Evolutionary conservation across 495 filamentous ascomycete genomes (phyloP).

Genomic region (Talaromyces thailandensis): DNA sequence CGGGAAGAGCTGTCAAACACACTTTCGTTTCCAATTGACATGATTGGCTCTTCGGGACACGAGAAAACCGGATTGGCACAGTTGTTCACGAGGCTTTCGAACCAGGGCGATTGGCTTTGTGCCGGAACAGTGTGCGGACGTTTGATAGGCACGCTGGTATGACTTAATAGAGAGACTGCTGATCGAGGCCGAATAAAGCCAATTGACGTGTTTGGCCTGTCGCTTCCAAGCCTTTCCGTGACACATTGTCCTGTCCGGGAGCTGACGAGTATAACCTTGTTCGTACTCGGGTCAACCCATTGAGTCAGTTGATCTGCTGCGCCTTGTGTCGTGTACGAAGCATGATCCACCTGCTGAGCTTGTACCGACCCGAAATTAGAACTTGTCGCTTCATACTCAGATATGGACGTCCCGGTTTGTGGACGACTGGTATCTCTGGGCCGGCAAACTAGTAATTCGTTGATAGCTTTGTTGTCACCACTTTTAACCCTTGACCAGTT

Average conservation of each 20-base stretch:
- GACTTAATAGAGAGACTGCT: conserved; percentile 11
- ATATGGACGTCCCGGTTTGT: neutral
- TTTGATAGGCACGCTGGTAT: neutral
- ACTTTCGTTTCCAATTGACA: conserved; percentile 14
- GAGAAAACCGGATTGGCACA: conserved; percentile 61
- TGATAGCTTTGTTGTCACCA: conserved; percentile 23
- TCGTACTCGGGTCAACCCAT: conserved; percentile 65
- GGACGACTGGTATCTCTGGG: neutral
- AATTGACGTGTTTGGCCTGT: conserved; percentile 2
- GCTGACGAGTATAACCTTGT: conserved; percentile 48
- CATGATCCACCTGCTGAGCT: neutral
- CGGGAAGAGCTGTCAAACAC: neutral
- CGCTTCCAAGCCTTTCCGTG: conserved; percentile 4
- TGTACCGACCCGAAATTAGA: neutral
- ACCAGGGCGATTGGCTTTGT: conserved; percentile 19
- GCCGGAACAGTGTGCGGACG: conserved; percentile 11
- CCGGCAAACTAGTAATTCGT: neutral
- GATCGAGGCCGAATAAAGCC: conserved; percentile 12
- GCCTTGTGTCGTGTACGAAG: neutral
- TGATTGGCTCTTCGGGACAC: conserved; percentile 41
- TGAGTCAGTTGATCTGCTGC: conserved; percentile 28
- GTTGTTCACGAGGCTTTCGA: conserved; percentile 24
- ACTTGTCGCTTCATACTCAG: neutral
- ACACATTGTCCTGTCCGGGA: conserved; percentile 51
- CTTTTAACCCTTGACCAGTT: conserved; percentile 64